phyloP scores from a whole-genome alignment of 2,329 filamentous ascomycete species.

The Rhexocercosporidium sp. region DNA sequence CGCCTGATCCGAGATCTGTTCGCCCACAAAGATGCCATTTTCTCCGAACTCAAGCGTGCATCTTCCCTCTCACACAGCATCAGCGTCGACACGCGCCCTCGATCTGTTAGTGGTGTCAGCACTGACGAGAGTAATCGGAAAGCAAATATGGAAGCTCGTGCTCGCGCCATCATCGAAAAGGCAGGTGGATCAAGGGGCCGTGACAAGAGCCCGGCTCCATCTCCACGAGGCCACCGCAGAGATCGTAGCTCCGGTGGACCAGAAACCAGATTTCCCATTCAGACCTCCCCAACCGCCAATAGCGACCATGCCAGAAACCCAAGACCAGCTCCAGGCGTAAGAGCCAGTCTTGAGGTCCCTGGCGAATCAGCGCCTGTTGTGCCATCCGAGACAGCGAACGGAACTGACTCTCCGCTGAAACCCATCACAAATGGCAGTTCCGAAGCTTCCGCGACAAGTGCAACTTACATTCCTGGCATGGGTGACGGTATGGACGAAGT shows the following conservation, averaged over 20 bases:
- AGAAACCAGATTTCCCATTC: slow-evolving; percentile 84
- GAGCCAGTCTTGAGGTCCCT: slow-evolving; percentile 70
- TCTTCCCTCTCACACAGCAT: slow-evolving; percentile 73
- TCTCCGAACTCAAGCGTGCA: slow-evolving; percentile 92
- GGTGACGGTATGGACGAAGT: slow-evolving; percentile 32
- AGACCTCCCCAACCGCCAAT: slow-evolving; percentile 64
- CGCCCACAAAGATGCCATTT: slow-evolving; percentile 91
- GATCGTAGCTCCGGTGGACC: slow-evolving; percentile 78
- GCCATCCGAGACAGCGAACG: slow-evolving; percentile 28
- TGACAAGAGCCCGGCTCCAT: slow-evolving; percentile 73
- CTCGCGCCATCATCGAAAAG: slow-evolving; percentile 72
- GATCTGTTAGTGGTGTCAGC: slow-evolving; percentile 90
- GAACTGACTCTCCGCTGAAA: slow-evolving; percentile 26
- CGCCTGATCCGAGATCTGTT: slow-evolving; percentile 92
- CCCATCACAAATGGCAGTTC: slow-evolving; percentile 12
- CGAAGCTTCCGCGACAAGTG: slow-evolving; percentile 31
- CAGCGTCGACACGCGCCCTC: slow-evolving; percentile 63
- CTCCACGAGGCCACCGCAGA: slow-evolving; percentile 69
- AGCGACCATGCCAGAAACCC: slow-evolving; percentile 47
- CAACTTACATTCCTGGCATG: slow-evolving; percentile 40
- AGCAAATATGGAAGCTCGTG: slow-evolving; percentile 91
- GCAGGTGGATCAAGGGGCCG: slow-evolving; percentile 66
- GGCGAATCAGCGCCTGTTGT: slow-evolving; percentile 24
- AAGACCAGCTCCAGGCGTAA: slow-evolving; percentile 43
- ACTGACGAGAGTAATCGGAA: slow-evolving; percentile 96